Evolutionary conservation across 768 basidiomycete genomes (phyloP), one percentile per base, ranked within the genome.

Genomic region (Auriscalpium microsporum): DNA sequence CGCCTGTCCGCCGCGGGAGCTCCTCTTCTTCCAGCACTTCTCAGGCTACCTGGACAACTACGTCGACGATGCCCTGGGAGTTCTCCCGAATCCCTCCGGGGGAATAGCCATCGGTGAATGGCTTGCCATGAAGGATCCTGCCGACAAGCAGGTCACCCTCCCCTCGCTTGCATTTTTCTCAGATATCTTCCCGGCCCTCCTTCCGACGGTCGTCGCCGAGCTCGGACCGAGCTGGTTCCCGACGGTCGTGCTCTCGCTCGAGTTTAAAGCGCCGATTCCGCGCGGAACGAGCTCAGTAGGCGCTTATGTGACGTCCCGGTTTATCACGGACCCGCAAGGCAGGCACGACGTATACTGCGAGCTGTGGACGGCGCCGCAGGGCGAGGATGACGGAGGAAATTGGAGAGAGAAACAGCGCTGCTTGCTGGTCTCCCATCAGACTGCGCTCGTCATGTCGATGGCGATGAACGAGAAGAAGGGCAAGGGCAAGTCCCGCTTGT

Each of bases 401-500:
- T 87, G 84, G 85, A 75, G 80, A 58, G 81, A 81, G 48, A 67
- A 77, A 49, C 83, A 85, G 60, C 70, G 79, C 16, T 87, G 85
- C 60, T 68, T 87, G 33, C 82, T 78, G 14, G 72, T 78, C 21
- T 76, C 81, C 10, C 82, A 78, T 11, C 84, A 86, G 66, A 80
- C 85, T 80, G 76, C 78, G 1, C 65, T 83, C 58, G 67, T 72
- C 8, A 57, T 84, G 1, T 65, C 71, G 9, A 40, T 58, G 21
- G 64, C 63, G 23, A 35, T 72, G 34, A 74, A 71, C 28, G 28
- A 28, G 28, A 28, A 28, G 28, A 28, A 28, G 28, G 28, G 28
- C 28, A 28, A 28, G 28, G 28, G 28, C 28, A 28, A 28, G 28
- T 28, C 28, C 28, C 28, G 28, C 28, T 28, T 28, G 28, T 28